Conservation (phyloP, 2,329 filamentous ascomycete species). For the Pseudodiploospora longispora region DNA sequence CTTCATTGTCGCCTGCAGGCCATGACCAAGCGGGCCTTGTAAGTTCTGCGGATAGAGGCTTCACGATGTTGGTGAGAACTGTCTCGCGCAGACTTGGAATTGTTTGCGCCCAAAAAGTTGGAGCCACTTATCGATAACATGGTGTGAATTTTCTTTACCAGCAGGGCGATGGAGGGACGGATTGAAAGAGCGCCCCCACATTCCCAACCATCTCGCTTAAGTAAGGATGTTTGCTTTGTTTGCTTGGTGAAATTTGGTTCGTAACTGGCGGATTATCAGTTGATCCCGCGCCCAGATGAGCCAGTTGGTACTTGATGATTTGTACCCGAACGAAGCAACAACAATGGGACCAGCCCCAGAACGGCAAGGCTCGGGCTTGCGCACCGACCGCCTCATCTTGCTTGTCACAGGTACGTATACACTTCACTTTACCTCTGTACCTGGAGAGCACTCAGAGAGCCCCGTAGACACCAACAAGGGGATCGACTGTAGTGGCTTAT, state of each 20-base stretch:
- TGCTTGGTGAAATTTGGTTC: too few species aligned
- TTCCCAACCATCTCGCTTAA: too few species aligned
- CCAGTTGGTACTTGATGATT: too few species aligned
- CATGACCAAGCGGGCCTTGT: conserved; percentile 19
- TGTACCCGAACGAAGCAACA: too few species aligned
- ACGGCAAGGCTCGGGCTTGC: conserved; percentile 10
- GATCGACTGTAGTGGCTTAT: too few species aligned
- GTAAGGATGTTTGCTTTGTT: too few species aligned
- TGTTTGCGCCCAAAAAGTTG: background rate
- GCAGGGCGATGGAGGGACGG: background rate
- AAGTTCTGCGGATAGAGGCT: background rate
- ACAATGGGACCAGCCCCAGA: background rate
- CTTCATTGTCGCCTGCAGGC: conserved; percentile 67
- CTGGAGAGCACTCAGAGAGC: too few species aligned
- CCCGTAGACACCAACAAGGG: too few species aligned
- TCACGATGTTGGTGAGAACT: background rate
- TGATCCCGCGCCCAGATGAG: too few species aligned
- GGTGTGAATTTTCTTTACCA: conserved; percentile 9
- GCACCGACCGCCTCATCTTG: conserved; percentile 14
- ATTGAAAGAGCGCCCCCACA: too few species aligned
- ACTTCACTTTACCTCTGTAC: too few species aligned
- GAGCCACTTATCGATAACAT: conserved; percentile 16
- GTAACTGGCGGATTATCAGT: too few species aligned
- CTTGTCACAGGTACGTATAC: background rate
- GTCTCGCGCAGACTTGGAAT: background rate